Evolutionary conservation across 1,139 yeast species (phyloP).

Genomic region (Lodderomyces margitis): DNA sequence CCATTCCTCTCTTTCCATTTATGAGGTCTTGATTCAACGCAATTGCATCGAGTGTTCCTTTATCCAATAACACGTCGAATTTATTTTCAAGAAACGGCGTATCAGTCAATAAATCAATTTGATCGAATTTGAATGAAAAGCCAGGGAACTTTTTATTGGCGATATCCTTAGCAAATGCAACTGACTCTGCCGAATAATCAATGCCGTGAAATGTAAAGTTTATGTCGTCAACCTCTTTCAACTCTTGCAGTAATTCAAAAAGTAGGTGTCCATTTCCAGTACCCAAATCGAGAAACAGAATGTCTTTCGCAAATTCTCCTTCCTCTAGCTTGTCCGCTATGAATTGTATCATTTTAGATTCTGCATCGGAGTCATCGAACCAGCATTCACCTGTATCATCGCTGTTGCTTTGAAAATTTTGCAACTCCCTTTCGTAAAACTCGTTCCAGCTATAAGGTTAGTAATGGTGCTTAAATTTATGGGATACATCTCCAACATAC

Average conservation of each 20-base stretch:
- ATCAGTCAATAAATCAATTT: slow-evolving; percentile 45
- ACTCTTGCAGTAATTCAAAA: slow-evolving; percentile 62
- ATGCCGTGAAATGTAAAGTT: slow-evolving; percentile 58
- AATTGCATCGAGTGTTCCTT: slow-evolving; percentile 96
- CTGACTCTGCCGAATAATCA: slow-evolving; percentile 81
- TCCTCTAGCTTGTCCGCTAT: slow-evolving; percentile 35
- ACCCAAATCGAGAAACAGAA: slow-evolving; percentile 73
- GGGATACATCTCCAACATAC: slow-evolving; percentile 34
- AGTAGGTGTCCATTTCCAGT: slow-evolving; percentile 94
- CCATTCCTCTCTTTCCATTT: slow-evolving; percentile 51
- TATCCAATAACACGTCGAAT: slow-evolving; percentile 80
- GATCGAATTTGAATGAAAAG: slow-evolving; percentile 39
- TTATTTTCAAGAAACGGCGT: slow-evolving; percentile 34
- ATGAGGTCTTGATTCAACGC: slow-evolving; percentile 69
- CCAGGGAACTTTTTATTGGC: slow-evolving; percentile 40
- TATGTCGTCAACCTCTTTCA: slow-evolving; percentile 39
- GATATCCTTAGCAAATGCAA: slow-evolving; percentile 65
- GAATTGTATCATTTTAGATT: slow-evolving; percentile 71
- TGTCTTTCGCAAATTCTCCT: slow-evolving; percentile 22
- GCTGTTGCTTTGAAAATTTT: slow-evolving; percentile 67
- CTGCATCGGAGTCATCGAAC: slow-evolving; percentile 95
- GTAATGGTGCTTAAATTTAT: background rate
- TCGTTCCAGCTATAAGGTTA: slow-evolving; percentile 68
- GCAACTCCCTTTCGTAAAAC: slow-evolving; percentile 70
- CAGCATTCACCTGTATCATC: slow-evolving; percentile 93